phyloP scores from a whole-genome alignment of 2,329 filamentous ascomycete genomes.

The Xylariaceae sp. region DNA sequence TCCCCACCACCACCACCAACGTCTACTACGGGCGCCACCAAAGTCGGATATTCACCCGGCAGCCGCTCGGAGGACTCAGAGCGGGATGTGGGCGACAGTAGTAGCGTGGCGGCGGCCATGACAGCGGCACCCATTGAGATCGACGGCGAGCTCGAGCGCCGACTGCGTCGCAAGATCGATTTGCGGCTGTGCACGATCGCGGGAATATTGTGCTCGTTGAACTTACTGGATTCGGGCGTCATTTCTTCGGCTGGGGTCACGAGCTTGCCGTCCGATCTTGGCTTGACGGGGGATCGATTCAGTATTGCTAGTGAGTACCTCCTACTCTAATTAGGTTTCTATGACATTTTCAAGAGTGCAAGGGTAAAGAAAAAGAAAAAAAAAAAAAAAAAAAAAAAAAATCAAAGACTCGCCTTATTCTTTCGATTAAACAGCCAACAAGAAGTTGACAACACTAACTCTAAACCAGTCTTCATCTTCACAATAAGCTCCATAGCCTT shows the following conservation, averaged over 20 bases:
- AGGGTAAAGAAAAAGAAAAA: no score
- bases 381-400: no score
- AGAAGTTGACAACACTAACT: background rate
- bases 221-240: constrained; percentile 66
- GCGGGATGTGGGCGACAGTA: constrained; percentile 6
- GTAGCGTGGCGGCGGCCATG: constrained; percentile 4
- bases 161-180: constrained; percentile 58
- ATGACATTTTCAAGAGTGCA: no score
- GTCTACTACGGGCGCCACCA: no score
- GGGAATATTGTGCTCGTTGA: constrained; percentile 65
- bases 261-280: constrained; percentile 61
- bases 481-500: constrained; percentile 65
- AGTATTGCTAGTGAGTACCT: constrained; percentile 49
- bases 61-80: constrained; percentile 13
- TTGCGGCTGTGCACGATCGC: constrained; percentile 66
- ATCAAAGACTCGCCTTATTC: no score
- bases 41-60: no score
- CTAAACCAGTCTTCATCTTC: constrained; percentile 58
- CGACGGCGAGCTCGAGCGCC: constrained; percentile 21
- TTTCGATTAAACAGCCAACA: no score
- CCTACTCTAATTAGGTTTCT: no score
- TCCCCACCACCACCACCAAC: no score
- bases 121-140: constrained; percentile 9
- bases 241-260: constrained; percentile 68
- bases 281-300: constrained; percentile 61